A percentile compares a stretch with the other conserved stretches of the same genome.
Conservation (phyloP, 192 early-diverging fungal species). For the Coemansia sp. region DNA sequence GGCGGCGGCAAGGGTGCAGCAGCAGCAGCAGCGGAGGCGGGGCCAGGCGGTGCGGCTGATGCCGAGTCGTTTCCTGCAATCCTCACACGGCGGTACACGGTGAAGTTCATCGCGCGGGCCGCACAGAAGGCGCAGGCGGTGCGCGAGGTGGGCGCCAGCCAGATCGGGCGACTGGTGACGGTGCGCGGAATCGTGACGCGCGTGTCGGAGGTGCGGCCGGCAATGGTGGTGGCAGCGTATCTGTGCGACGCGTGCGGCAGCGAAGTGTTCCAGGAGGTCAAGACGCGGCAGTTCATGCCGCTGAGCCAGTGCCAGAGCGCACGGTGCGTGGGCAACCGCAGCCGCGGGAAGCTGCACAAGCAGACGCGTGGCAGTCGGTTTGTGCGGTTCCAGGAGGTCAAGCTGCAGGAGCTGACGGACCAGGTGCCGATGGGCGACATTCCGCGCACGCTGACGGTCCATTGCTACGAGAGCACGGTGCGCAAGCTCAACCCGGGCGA, state of each 20-base stretch:
- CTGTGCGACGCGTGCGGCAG: constrained; percentile 91
- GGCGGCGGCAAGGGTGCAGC: constrained; percentile 2
- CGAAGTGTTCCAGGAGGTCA: constrained; percentile 95
- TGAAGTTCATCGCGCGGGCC: constrained; percentile 78
- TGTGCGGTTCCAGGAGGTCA: constrained; percentile 93
- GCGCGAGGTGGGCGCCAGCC: constrained; percentile 77
- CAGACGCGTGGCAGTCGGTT: constrained; percentile 93
- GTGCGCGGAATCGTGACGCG: constrained; percentile 92
- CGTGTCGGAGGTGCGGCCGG: constrained; percentile 91
- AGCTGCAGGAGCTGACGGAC: constrained; percentile 94
- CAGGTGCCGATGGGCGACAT: constrained; percentile 99
- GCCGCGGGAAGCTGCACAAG: constrained; percentile 81
- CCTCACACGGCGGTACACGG: constrained; percentile 81
- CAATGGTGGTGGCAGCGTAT: constrained; percentile 83
- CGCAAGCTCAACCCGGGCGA: constrained; percentile 88
- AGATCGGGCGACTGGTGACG: constrained; percentile 83
- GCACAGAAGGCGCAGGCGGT: constrained; percentile 69
- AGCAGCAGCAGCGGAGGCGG: constrained; percentile 28
- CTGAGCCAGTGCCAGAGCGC: constrained; percentile 77
- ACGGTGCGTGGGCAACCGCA: constrained; percentile 77
- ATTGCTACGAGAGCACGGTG: constrained; percentile 77
- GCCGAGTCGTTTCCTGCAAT: constrained; percentile 70
- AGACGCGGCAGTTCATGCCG: constrained; percentile 71
- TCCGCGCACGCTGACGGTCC: constrained; percentile 92
- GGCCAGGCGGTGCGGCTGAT: constrained; percentile 5